A percentile compares a stretch with the other conserved stretches of the same genome.
phyloP scores from a whole-genome alignment of 75 land plant genomes.

The Adiantum capillusveneris region DNA sequence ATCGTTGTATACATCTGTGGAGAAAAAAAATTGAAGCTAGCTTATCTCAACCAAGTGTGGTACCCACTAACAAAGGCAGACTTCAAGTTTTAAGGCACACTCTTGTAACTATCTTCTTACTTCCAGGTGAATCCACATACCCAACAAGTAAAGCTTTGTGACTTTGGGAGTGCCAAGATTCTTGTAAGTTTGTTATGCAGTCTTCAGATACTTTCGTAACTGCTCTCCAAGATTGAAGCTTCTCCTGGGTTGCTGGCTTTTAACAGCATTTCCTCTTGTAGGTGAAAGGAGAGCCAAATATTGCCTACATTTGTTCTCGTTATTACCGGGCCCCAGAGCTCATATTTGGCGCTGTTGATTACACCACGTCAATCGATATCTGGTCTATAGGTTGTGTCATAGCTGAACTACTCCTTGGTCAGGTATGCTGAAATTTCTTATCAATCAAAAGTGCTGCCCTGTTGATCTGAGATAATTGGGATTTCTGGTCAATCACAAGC shows the following conservation, averaged over 20 bases:
- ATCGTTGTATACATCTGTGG: too few species aligned
- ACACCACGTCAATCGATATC: conserved; percentile 78
- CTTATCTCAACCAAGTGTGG: too few species aligned
- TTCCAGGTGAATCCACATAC: conserved; percentile 85
- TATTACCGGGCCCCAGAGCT: conserved; percentile 82
- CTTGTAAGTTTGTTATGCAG: conserved; percentile 39
- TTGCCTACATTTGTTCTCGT: conserved; percentile 75
- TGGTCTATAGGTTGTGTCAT: conserved; percentile 88
- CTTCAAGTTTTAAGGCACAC: too few species aligned
- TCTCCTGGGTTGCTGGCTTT: background rate
- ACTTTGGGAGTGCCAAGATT: conserved; percentile 94
- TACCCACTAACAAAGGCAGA: too few species aligned
- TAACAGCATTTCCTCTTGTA: conserved; percentile 11
- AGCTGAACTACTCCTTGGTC: conserved; percentile 80
- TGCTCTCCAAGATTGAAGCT: background rate
- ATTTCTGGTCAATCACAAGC: too few species aligned
- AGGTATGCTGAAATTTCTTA: too few species aligned
- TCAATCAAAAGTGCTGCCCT: too few species aligned
- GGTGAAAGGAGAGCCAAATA: conserved; percentile 72
- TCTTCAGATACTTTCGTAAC: too few species aligned
- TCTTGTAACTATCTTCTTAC: background rate
- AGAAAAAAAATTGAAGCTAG: too few species aligned
- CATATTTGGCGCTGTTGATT: conserved; percentile 80
- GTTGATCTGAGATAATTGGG: too few species aligned
- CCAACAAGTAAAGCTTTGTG: conserved; percentile 88